phyloP scores from a whole-genome alignment of 2,329 filamentous ascomycete genomes.

The Cladophialophora exuberans region DNA sequence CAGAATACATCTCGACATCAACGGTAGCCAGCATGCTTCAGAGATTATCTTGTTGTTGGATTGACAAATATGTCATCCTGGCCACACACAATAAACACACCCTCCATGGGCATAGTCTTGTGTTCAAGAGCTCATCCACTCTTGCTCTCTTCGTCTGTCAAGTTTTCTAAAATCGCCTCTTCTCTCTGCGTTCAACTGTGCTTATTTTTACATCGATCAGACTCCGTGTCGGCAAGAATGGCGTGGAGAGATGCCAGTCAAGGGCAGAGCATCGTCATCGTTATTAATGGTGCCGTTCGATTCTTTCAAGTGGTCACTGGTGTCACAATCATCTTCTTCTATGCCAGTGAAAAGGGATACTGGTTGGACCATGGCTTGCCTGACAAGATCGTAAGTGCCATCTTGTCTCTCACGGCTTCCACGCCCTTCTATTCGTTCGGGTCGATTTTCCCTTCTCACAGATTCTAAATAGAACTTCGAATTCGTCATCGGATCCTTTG shows the following conservation, averaged over 20 bases:
- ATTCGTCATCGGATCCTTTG: conserved; percentile 8
- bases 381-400: conserved; percentile 11
- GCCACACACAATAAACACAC: conserved; percentile 1
- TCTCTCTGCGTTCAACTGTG: background rate
- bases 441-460: background rate
- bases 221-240: background rate
- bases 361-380: conserved; percentile 13
- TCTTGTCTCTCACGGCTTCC: background rate
- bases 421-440: background rate
- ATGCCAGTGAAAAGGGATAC: conserved; percentile 12
- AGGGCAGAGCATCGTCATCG: conserved; percentile 11
- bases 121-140: background rate
- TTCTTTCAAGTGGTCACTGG: conserved; percentile 6
- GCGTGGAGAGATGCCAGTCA: background rate
- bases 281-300: conserved; percentile 14
- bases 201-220: background rate
- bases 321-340: conserved; percentile 6
- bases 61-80: background rate
- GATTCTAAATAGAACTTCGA: conserved; percentile 6
- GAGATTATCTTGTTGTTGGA: background rate
- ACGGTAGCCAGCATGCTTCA: background rate
- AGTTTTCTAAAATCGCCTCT: background rate
- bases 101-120: background rate
- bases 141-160: background rate
- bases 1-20: background rate